Percentiles rank a stretch among this genome's conserved stretches.
phyloP scores from a whole-genome alignment of 1,139 yeast species.

The Suhomyces chickasaworum region DNA sequence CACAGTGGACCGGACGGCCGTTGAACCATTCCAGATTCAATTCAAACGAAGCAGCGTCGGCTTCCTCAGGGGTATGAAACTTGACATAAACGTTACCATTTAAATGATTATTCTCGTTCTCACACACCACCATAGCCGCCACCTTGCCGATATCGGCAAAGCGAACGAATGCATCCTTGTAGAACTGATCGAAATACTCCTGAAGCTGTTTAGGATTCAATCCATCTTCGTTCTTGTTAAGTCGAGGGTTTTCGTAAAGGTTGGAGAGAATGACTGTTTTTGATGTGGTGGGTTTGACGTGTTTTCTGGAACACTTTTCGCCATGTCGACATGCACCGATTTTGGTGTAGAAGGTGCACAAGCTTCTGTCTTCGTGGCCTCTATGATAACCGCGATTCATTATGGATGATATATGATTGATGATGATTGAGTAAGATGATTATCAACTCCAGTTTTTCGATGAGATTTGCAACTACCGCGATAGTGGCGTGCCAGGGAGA shows the following conservation, averaged over 20 bases:
- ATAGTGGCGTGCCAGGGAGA: background rate
- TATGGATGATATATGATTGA: background rate
- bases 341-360: conserved; percentile 65
- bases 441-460: background rate
- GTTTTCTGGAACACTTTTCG: conserved; percentile 80
- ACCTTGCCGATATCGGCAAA: conserved; percentile 68
- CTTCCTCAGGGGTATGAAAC: conserved; percentile 57
- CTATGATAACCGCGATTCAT: conserved; percentile 11
- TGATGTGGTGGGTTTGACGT: conserved; percentile 69
- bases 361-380: conserved; percentile 23
- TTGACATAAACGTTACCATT: conserved; percentile 83
- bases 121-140: conserved; percentile 72
- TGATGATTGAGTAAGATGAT: background rate
- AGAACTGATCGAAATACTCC: conserved; percentile 62
- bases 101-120: conserved; percentile 75
- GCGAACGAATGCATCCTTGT: conserved; percentile 72
- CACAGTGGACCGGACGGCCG: conserved; percentile 78
- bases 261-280: conserved; percentile 68
- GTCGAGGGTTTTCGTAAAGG: conserved; percentile 66
- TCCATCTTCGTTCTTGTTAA: conserved; percentile 34
- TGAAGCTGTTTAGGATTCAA: conserved; percentile 46
- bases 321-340: conserved; percentile 97
- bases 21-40: conserved; percentile 84
- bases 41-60: conserved; percentile 58
- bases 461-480: conserved; percentile 4